These are phyloP conservation scores for Wickerhamiella cacticola DNA, from an alignment of 805 yeast species.

Conservation along the genomic window DNA sequence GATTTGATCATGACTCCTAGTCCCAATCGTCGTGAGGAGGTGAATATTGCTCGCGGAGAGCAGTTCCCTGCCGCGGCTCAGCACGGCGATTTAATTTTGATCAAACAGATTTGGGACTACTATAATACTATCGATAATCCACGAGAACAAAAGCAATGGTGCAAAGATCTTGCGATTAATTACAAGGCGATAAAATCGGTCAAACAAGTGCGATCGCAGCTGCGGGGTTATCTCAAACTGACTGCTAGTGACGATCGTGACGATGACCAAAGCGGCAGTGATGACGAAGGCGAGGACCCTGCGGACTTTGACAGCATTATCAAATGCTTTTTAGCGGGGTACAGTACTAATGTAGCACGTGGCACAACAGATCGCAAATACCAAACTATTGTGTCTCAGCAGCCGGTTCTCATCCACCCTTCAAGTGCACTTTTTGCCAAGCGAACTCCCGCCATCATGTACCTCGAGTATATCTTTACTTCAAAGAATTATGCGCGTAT, in stretches of 20 bases:
- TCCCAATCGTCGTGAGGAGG: constrained; percentile 70
- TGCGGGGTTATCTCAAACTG: constrained; percentile 50
- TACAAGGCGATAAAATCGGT: constrained; percentile 73
- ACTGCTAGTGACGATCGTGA: constrained; percentile 27
- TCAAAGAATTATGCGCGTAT: constrained; percentile 84
- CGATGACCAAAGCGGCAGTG: constrained; percentile 26
- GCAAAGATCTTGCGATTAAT: constrained; percentile 63
- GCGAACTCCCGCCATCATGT: constrained; percentile 77
- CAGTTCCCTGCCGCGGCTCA: constrained; percentile 57
- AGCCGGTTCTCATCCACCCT: constrained; percentile 78
- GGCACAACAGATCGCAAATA: constrained; percentile 92
- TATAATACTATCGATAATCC: constrained; percentile 35
- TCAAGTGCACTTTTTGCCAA: constrained; percentile 78
- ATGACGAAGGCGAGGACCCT: constrained; percentile 27
- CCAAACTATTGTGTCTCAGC: constrained; percentile 68
- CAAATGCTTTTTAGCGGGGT: constrained; percentile 75
- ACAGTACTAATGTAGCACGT: constrained; percentile 76
- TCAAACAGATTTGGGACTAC: constrained; percentile 63
- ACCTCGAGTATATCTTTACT: constrained; percentile 86
- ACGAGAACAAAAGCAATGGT: constrained; percentile 70
- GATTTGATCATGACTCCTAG: constrained; percentile 71
- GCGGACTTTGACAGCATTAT: constrained; percentile 34
- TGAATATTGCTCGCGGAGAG: constrained; percentile 60
- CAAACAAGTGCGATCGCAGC: constrained; percentile 58
- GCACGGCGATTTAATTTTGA: constrained; percentile 72